Evolutionary conservation across 164 flowering plant genomes (phyloP).

Genomic region (Kingdonia uniflora): DNA sequence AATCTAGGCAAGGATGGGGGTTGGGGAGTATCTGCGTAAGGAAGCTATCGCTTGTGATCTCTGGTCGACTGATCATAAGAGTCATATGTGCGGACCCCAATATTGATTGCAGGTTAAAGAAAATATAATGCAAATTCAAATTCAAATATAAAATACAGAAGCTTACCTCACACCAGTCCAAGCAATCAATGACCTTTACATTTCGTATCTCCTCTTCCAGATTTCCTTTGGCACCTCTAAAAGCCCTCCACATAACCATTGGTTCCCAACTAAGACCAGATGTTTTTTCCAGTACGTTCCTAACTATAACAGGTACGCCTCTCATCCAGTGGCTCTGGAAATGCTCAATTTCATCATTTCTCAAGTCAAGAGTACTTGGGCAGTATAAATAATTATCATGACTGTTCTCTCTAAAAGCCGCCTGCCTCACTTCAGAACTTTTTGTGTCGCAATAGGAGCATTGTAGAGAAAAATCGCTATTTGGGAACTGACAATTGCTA

Average conservation of each 20-base stretch:
- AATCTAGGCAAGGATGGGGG: too few species aligned
- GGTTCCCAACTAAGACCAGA: constrained; percentile 92
- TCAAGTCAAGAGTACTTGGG: constrained; percentile 37
- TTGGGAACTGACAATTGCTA: constrained; percentile 17
- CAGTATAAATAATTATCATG: constrained; percentile 58
- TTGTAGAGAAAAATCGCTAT: constrained; percentile 19
- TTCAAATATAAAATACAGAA: background rate
- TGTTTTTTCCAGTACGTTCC: constrained; percentile 42
- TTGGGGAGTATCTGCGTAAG: too few species aligned
- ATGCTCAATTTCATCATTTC: constrained; percentile 41
- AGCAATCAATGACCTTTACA: constrained; percentile 73
- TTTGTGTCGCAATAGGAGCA: constrained; percentile 21
- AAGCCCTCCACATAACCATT: constrained; percentile 79
- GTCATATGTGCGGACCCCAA: too few species aligned
- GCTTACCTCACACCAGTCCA: constrained; percentile 80
- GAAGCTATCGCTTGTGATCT: too few species aligned
- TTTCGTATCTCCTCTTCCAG: constrained; percentile 27
- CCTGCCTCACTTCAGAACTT: constrained; percentile 30
- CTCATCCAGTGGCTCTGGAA: constrained; percentile 70
- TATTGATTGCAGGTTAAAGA: too few species aligned
- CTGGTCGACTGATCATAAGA: too few species aligned
- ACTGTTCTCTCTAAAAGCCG: constrained; percentile 43
- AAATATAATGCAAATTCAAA: background rate
- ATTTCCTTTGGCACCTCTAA: too few species aligned
- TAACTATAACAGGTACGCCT: constrained; percentile 76